Evolutionary conservation across 2,329 filamentous ascomycete species (phyloP).

Genomic region (Pestalotiopsis sp.): DNA sequence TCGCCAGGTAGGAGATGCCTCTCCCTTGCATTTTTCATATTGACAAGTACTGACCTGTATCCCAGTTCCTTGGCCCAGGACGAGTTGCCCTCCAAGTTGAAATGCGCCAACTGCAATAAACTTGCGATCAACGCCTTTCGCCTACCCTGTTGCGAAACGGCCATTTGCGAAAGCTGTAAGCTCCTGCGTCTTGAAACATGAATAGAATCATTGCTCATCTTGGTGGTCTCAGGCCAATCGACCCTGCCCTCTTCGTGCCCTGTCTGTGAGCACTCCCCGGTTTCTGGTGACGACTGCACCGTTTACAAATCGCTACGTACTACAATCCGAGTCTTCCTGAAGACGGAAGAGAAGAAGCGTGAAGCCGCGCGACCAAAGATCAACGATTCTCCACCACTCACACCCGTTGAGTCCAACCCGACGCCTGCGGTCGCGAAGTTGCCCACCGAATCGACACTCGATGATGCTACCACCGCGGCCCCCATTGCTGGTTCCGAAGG

Average conservation of each 20-base stretch:
- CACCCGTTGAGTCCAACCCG: constrained; percentile 44
- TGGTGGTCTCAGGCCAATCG: constrained; percentile 63
- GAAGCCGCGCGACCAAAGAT: constrained; percentile 62
- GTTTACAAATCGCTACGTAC: constrained; percentile 89
- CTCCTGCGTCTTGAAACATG: constrained; percentile 14
- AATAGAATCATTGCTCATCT: constrained; percentile 4
- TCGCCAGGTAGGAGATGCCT: constrained; percentile 52
- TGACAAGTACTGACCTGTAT: constrained; percentile 18
- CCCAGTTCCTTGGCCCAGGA: constrained; percentile 75
- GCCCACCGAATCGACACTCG: constrained; percentile 23
- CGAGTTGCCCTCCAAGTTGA: constrained; percentile 93
- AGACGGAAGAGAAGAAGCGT: constrained; percentile 88
- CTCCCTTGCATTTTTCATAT: not conserved
- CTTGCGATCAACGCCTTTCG: constrained; percentile 89
- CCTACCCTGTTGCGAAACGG: constrained; percentile 92
- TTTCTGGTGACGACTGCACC: constrained; percentile 84
- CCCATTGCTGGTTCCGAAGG: not conserved
- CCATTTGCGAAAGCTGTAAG: constrained; percentile 89
- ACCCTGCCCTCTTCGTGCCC: constrained; percentile 81
- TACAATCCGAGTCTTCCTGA: constrained; percentile 88
- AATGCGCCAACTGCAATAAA: constrained; percentile 91
- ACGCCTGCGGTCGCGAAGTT: constrained; percentile 34
- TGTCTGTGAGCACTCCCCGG: constrained; percentile 88
- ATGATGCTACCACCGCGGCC: constrained; percentile 17
- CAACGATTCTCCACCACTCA: constrained; percentile 42